Evolutionary conservation across 331 rosid genomes (phyloP).

Genomic region (Phaseolus coccineus): DNA sequence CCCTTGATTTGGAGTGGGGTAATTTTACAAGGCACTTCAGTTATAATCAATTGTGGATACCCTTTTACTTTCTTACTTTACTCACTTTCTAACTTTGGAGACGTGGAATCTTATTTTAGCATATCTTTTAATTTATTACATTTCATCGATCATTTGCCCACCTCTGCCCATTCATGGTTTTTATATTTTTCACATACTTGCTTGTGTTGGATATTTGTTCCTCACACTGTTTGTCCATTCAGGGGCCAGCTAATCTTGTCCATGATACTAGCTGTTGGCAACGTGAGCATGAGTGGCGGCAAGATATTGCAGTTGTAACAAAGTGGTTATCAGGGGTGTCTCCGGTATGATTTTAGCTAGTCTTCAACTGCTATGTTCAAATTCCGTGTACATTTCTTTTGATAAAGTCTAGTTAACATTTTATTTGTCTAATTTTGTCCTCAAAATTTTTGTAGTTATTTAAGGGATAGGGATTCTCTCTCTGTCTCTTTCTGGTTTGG

Average conservation of each 20-base stretch:
- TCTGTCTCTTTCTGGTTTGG: neutral
- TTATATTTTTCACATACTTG: constrained; percentile 26
- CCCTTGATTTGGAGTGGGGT: neutral
- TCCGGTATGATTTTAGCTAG: constrained; percentile 64
- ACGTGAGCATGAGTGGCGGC: constrained; percentile 94
- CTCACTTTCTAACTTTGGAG: neutral
- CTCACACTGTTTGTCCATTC: constrained; percentile 43
- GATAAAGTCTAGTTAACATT: constrained; percentile 26
- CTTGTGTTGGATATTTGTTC: constrained; percentile 30
- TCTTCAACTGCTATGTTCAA: constrained; percentile 37
- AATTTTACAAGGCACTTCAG: neutral
- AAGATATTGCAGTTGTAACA: constrained; percentile 97
- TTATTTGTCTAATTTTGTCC: constrained; percentile 26
- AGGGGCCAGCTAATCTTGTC: constrained; percentile 89
- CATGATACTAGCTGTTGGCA: constrained; percentile 90
- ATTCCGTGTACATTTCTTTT: constrained; percentile 31
- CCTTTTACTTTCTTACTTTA: neutral
- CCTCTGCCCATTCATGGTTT: constrained; percentile 2
- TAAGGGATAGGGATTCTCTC: constrained; percentile 3
- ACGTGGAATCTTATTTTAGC: neutral
- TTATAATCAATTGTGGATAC: neutral
- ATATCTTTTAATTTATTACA: constrained; percentile 5
- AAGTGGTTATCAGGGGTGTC: constrained; percentile 95
- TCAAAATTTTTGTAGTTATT: constrained; percentile 1
- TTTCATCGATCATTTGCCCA: neutral